These are phyloP conservation scores for Rhizophagus sp. DNA, from an alignment of 192 early-diverging fungal genomes.

Conservation along the genomic window DNA sequence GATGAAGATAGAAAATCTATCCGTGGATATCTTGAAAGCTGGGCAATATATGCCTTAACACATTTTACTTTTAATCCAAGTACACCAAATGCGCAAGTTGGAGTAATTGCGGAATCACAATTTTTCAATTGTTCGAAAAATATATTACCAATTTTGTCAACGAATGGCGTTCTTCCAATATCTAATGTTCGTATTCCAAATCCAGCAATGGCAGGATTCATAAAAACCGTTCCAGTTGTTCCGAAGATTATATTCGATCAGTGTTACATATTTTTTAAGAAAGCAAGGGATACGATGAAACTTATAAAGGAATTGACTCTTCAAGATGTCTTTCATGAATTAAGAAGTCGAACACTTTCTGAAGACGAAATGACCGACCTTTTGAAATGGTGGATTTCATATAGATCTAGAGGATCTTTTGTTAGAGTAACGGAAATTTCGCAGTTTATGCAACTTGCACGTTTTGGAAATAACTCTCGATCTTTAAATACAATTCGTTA, in stretches of 20 bases:
- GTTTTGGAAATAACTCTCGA: conserved; percentile 33
- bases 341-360: conserved; percentile 56
- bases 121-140: conserved; percentile 58
- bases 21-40: conserved; percentile 39
- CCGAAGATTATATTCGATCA: conserved; percentile 48
- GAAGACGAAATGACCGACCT: conserved; percentile 62
- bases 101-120: conserved; percentile 53
- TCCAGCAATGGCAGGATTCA: conserved; percentile 53
- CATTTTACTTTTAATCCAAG: conserved; percentile 68
- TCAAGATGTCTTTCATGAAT: conserved; percentile 66
- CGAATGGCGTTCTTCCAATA: conserved; percentile 60
- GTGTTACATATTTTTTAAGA: conserved; percentile 58
- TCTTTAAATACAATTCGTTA: conserved; percentile 55
- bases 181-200: conserved; percentile 65
- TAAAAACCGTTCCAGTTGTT: conserved; percentile 66
- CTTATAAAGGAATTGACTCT: conserved; percentile 53
- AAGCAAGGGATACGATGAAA: conserved; percentile 38
- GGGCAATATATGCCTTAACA: conserved; percentile 66
- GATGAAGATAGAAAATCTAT: not conserved
- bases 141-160: conserved; percentile 65
- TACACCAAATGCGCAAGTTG: conserved; percentile 71
- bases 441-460: not conserved
- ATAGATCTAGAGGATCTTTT: conserved; percentile 27
- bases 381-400: conserved; percentile 78
- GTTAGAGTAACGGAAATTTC: not conserved